Evolutionary conservation across 139 green algal species (phyloP).

Genomic region (Chlorella sorokiniana): DNA sequence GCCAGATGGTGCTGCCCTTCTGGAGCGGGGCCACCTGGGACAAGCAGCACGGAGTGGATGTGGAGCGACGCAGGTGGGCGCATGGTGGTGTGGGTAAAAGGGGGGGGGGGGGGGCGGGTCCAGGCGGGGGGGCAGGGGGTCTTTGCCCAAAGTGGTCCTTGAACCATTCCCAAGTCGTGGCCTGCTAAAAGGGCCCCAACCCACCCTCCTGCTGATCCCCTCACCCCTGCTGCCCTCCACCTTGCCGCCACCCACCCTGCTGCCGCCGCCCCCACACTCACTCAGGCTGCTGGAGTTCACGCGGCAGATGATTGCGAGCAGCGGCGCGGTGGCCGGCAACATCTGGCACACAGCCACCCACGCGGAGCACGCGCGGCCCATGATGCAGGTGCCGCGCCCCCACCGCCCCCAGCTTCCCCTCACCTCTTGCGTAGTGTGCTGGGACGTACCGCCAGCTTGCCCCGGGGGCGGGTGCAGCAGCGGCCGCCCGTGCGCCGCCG

Average conservation of each 20-base stretch:
- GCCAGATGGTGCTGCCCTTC: constrained; percentile 55
- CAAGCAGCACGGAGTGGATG: constrained; percentile 65
- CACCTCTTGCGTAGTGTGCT: too few species aligned
- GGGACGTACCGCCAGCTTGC: not conserved
- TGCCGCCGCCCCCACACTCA: not conserved
- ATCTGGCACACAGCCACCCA: constrained; percentile 80
- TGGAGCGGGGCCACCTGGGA: constrained; percentile 51
- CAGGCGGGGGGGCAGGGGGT: too few species aligned
- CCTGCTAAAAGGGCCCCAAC: too few species aligned
- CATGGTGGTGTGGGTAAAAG: too few species aligned
- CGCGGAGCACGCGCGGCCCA: constrained; percentile 79
- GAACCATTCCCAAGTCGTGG: too few species aligned
- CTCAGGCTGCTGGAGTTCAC: constrained; percentile 34
- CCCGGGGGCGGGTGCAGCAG: too few species aligned
- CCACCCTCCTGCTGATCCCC: too few species aligned
- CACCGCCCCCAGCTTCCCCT: too few species aligned
- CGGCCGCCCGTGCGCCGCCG: too few species aligned
- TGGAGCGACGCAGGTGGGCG: constrained; percentile 50
- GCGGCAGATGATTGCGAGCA: constrained; percentile 49
- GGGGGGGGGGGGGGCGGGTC: too few species aligned
- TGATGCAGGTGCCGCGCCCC: constrained; percentile 84
- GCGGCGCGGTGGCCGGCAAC: constrained; percentile 43
- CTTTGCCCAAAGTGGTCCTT: not conserved
- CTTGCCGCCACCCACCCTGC: not conserved
- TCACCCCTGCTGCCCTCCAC: too few species aligned